These are phyloP conservation scores for Uncinocarpus reesii DNA, from an alignment of 2,329 filamentous ascomycete genomes.

Conservation along the genomic window DNA sequence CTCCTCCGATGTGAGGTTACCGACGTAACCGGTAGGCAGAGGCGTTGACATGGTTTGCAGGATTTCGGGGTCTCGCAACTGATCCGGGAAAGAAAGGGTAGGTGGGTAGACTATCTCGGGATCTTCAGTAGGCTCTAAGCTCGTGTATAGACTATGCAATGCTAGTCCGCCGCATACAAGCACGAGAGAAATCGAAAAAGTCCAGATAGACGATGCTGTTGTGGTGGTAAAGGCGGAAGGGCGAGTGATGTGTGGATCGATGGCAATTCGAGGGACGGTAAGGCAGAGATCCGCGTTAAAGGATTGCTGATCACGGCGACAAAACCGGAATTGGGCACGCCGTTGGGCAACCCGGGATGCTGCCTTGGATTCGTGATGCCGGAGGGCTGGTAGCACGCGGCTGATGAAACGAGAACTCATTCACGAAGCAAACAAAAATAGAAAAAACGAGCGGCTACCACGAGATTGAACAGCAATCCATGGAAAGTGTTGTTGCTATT, in stretches of 20 bases:
- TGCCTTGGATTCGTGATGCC: slow-evolving; percentile 18
- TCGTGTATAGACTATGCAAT: slow-evolving; percentile 25
- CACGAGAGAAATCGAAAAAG: slow-evolving; percentile 27
- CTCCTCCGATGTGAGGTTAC: slow-evolving; percentile 80
- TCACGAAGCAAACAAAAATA: slow-evolving; percentile 14
- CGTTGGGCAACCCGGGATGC: slow-evolving; percentile 16
- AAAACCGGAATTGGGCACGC: slow-evolving; percentile 11
- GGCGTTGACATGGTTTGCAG: slow-evolving; percentile 26
- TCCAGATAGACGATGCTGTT: slow-evolving; percentile 32
- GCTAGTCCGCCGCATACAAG: slow-evolving; percentile 29
- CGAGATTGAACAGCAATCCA: neutral
- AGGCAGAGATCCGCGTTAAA: neutral
- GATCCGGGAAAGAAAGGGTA: slow-evolving; percentile 8
- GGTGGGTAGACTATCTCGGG: neutral
- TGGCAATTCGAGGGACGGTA: neutral
- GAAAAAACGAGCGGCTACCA: slow-evolving; percentile 2
- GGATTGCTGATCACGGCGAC: neutral
- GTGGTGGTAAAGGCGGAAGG: neutral
- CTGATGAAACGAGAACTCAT: slow-evolving; percentile 29
- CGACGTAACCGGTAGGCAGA: slow-evolving; percentile 54
- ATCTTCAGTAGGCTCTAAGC: slow-evolving; percentile 4
- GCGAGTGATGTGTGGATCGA: neutral
- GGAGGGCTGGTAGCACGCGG: slow-evolving; percentile 27
- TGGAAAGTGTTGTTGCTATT: neutral
- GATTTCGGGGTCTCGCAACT: slow-evolving; percentile 11